Conservation (phyloP, 306 rosid genomes). For the Cucurbita pepo region DNA sequence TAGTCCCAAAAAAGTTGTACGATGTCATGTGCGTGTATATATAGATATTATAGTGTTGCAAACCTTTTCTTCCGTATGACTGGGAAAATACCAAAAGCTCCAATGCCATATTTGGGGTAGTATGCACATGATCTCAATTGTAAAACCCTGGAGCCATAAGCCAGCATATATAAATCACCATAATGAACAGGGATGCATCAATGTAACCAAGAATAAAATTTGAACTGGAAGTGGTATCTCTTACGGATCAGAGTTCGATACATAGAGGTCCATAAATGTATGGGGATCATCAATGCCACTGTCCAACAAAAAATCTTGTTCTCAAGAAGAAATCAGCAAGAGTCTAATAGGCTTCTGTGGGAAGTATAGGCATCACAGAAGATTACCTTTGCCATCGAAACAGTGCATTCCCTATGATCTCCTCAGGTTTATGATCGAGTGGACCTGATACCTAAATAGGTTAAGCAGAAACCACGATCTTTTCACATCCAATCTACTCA, state of each 20-base stretch:
- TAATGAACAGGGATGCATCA: not conserved
- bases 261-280: conserved; percentile 74
- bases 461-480: conserved; percentile 18
- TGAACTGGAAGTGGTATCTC: conserved; percentile 15
- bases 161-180: not conserved
- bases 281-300: conserved; percentile 83
- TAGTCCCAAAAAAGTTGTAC: not conserved
- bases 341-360: not conserved
- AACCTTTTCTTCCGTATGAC: conserved; percentile 62
- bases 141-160: conserved; percentile 44
- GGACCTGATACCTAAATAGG: conserved; percentile 75
- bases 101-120: conserved; percentile 73
- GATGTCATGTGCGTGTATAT: not conserved
- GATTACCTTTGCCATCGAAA: conserved; percentile 94
- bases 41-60: conserved; percentile 10
- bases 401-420: conserved; percentile 54
- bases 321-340: not conserved
- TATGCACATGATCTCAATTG: conserved; percentile 65
- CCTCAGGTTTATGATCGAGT: conserved; percentile 51
- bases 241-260: conserved; percentile 73
- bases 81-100: conserved; percentile 82
- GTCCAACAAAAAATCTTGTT: conserved; percentile 9
- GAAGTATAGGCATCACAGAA: not conserved
- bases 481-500: not conserved
- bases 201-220: not conserved